These are phyloP conservation scores for Suillus ampliporus DNA, from an alignment of 768 basidiomycete species.

Conservation along the genomic window DNA sequence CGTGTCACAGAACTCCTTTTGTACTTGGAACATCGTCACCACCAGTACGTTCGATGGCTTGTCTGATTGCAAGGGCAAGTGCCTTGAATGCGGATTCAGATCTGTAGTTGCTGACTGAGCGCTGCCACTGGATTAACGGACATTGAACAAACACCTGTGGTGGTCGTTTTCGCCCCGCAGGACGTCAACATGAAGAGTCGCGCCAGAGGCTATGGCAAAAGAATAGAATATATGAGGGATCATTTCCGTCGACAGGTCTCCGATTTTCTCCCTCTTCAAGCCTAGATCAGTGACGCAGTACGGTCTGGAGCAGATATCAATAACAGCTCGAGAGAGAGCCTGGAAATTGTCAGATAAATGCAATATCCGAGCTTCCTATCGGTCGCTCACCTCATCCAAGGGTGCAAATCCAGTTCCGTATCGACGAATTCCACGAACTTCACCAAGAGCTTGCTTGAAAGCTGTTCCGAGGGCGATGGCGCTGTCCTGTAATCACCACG, in stretches of 20 bases:
- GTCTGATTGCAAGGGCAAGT: slow-evolving; percentile 89
- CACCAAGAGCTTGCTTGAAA: slow-evolving; percentile 94
- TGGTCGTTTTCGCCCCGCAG: slow-evolving; percentile 97
- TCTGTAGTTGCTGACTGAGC: slow-evolving; percentile 46
- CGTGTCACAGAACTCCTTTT: slow-evolving; percentile 82
- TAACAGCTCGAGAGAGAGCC: slow-evolving; percentile 95
- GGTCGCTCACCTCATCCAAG: slow-evolving; percentile 82
- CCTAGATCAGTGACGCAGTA: slow-evolving; percentile 94
- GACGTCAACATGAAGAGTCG: slow-evolving; percentile 93
- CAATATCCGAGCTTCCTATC: slow-evolving; percentile 19
- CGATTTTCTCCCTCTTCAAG: slow-evolving; percentile 87
- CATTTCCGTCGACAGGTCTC: slow-evolving; percentile 98
- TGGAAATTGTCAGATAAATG: slow-evolving; percentile 37
- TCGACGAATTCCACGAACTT: slow-evolving; percentile 90
- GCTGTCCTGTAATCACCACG: slow-evolving; percentile 69
- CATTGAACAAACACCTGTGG: slow-evolving; percentile 69
- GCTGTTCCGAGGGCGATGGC: slow-evolving; percentile 87
- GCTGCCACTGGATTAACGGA: not conserved
- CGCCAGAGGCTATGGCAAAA: slow-evolving; percentile 95
- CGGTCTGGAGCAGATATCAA: slow-evolving; percentile 97
- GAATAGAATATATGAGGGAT: slow-evolving; percentile 97
- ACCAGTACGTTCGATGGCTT: slow-evolving; percentile 92
- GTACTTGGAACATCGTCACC: slow-evolving; percentile 93
- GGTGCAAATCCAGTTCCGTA: slow-evolving; percentile 98
- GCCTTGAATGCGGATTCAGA: slow-evolving; percentile 99